phyloP scores from a whole-genome alignment of 495 filamentous ascomycete species.

The Cladorrhinum samala region DNA sequence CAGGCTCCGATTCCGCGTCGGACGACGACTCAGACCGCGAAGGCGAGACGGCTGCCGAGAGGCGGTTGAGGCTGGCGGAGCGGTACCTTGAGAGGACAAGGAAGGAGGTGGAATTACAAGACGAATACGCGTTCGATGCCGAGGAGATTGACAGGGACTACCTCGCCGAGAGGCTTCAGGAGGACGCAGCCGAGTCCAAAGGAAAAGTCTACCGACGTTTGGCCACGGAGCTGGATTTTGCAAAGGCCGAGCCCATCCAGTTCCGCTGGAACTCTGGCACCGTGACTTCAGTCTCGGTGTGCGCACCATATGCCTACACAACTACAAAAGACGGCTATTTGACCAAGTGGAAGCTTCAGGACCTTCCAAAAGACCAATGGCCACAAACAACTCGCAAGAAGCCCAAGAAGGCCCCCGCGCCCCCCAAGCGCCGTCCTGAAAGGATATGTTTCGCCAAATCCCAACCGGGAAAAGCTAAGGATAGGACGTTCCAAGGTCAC shows the following conservation, averaged over 20 bases:
- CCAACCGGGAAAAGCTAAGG: constrained; percentile 54
- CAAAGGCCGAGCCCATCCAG: constrained; percentile 54
- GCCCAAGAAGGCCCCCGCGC: constrained; percentile 57
- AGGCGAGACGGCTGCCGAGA: constrained; percentile 80
- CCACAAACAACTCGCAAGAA: constrained; percentile 48
- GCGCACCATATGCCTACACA: constrained; percentile 75
- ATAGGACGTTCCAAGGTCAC: constrained; percentile 66
- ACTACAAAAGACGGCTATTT: constrained; percentile 78
- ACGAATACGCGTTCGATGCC: constrained; percentile 74
- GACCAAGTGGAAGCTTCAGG: constrained; percentile 78
- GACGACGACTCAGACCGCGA: constrained; percentile 51
- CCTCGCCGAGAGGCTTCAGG: constrained; percentile 80
- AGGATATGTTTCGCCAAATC: constrained; percentile 61
- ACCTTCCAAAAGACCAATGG: constrained; percentile 49
- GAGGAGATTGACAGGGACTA: constrained; percentile 86
- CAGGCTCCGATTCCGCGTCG: constrained; percentile 36
- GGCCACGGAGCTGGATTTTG: constrained; percentile 61
- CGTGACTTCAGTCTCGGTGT: constrained; percentile 73
- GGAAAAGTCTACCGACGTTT: constrained; percentile 79
- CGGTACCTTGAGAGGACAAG: constrained; percentile 86
- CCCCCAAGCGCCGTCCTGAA: constrained; percentile 64
- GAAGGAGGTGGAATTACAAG: constrained; percentile 55
- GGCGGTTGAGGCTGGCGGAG: constrained; percentile 81
- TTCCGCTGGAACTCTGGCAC: constrained; percentile 70
- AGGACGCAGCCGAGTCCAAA: constrained; percentile 91